A percentile compares a stretch with the other conserved stretches of the same genome.
Evolutionary conservation across 2,329 filamentous ascomycete species (phyloP).

Genomic region (Fusarium kyushuense): DNA sequence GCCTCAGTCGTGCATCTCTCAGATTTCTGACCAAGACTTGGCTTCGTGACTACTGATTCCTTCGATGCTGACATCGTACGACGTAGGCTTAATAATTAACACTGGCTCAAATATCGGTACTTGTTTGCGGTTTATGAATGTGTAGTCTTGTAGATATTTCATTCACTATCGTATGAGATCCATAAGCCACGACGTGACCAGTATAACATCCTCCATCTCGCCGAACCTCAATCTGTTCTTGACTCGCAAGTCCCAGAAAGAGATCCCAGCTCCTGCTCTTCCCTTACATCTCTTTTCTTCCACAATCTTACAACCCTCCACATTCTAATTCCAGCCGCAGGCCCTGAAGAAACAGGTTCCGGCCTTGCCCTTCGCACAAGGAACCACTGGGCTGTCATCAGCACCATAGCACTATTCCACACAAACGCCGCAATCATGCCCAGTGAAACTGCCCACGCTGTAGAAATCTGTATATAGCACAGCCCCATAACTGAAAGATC

Average conservation of each 20-base stretch:
- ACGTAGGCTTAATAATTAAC: neutral
- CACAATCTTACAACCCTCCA: conserved; percentile 15
- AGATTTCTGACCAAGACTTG: too few relatives aligned
- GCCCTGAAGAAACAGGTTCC: neutral
- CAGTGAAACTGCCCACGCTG: conserved; percentile 9
- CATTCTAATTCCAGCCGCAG: neutral
- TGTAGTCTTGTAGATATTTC: neutral
- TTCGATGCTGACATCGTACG: neutral
- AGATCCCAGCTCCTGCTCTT: conserved; percentile 4
- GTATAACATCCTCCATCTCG: neutral
- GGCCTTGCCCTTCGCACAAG: conserved; percentile 16
- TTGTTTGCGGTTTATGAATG: neutral
- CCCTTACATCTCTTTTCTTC: neutral
- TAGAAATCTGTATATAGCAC: conserved; percentile 16
- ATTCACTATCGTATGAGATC: fast-evolving
- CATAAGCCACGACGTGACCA: neutral
- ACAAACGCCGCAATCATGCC: conserved; percentile 24
- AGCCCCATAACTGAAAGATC: conserved; percentile 11
- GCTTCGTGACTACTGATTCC: neutral
- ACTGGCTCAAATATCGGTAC: too few relatives aligned
- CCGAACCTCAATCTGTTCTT: neutral
- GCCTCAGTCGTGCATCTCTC: neutral
- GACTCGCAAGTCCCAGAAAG: conserved; percentile 7
- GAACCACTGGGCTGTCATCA: conserved; percentile 26
- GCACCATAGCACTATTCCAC: conserved; percentile 23